A percentile compares a stretch with the other conserved stretches of the same genome.
Conservation (phyloP, 1,284 basidiomycete genomes). For the Rhodotorula sp. region DNA sequence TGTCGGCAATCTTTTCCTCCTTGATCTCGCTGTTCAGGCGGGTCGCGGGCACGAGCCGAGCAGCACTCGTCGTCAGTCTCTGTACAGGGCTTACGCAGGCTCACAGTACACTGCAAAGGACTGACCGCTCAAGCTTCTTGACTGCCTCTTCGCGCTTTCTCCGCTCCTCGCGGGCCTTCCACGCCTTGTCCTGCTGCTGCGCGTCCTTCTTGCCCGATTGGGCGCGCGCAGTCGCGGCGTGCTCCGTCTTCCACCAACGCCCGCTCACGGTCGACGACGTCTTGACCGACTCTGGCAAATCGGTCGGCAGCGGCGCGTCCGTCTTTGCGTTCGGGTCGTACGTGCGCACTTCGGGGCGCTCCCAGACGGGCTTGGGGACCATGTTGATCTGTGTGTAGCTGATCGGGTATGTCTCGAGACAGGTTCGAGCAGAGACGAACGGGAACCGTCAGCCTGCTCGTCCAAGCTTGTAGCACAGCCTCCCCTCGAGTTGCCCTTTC, state of each 20-base stretch:
- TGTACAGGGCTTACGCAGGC: not conserved
- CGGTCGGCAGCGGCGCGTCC: slow-evolving; percentile 19
- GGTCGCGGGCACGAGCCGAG: not conserved
- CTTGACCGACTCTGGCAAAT: slow-evolving; percentile 3
- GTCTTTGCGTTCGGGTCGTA: slow-evolving; percentile 13
- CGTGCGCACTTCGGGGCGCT: slow-evolving; percentile 5
- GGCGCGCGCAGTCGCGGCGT: slow-evolving; percentile 27
- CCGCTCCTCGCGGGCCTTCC: slow-evolving; percentile 32
- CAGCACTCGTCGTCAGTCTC: not conserved
- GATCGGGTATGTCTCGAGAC: not conserved
- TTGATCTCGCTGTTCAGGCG: slow-evolving; percentile 39
- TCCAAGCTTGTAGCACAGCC: not conserved
- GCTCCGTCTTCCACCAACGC: slow-evolving; percentile 31
- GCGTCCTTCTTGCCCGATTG: slow-evolving; percentile 30
- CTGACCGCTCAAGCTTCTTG: slow-evolving; percentile 40
- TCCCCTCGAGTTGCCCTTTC: too few relatives aligned
- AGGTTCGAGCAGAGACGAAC: not conserved
- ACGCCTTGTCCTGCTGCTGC: slow-evolving; percentile 27
- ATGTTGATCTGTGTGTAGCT: not conserved
- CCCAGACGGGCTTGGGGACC: slow-evolving; percentile 15
- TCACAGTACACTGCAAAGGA: not conserved
- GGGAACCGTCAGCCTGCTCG: not conserved
- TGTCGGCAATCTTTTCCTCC: slow-evolving; percentile 39
- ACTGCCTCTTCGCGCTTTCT: slow-evolving; percentile 37
- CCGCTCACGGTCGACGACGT: slow-evolving; percentile 24